Conservation (phyloP, 2,329 filamentous ascomycete genomes). For the Fusarium sp. region DNA sequence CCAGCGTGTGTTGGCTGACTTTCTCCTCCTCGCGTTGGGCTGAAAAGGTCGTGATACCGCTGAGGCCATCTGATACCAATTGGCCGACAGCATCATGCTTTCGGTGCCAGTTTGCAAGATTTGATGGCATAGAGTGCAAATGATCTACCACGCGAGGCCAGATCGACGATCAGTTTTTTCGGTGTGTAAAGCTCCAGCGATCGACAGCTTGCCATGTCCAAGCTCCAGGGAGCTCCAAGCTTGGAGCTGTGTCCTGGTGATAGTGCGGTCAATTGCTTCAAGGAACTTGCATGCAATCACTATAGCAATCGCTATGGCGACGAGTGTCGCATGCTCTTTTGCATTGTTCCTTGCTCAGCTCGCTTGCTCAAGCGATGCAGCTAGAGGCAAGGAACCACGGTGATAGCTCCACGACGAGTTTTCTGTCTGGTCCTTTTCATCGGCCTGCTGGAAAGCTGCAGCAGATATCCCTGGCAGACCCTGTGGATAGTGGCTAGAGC, state of each 20-base stretch:
- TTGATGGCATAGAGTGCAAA: constrained; percentile 24
- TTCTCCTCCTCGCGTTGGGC: constrained; percentile 19
- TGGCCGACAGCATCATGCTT: constrained; percentile 18
- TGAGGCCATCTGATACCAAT: constrained; percentile 36
- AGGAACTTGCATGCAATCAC: constrained; percentile 28
- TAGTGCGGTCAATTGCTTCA: constrained; percentile 29
- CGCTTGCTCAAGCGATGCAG: constrained; percentile 22
- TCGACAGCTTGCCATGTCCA: constrained; percentile 23
- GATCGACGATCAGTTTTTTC: constrained; percentile 37
- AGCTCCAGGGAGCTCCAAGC: constrained; percentile 29
- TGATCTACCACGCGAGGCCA: constrained; percentile 15
- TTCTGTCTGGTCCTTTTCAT: constrained; percentile 22
- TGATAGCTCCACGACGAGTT: constrained; percentile 26
- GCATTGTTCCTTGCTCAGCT: constrained; percentile 27
- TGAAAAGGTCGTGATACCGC: constrained; percentile 20
- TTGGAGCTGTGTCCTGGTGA: constrained; percentile 32
- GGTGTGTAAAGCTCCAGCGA: constrained; percentile 24
- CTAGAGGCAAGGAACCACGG: constrained; percentile 20
- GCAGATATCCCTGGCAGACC: constrained; percentile 30
- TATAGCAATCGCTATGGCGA: constrained; percentile 34
- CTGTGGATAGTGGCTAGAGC: constrained; percentile 21
- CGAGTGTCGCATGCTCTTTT: constrained; percentile 28
- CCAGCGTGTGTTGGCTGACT: constrained; percentile 28
- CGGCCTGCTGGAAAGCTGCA: constrained; percentile 17
- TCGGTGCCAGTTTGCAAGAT: neutral